Conservation (phyloP, 306 rosid species). For the Vigna unguiculata region DNA sequence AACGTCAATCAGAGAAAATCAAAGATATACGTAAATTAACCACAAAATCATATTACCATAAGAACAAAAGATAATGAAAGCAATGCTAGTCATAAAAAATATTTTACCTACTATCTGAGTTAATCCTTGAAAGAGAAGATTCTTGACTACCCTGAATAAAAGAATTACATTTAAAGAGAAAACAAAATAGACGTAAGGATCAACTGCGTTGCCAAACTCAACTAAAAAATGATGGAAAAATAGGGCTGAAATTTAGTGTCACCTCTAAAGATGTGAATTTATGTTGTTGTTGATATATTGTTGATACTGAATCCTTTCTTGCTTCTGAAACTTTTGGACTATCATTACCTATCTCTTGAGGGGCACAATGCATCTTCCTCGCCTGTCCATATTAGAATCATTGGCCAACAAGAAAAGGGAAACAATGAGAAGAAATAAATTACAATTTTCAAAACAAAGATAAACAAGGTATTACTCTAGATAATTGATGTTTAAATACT, state of each 20-base stretch:
- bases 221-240: conserved; percentile 31
- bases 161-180: conserved; percentile 17
- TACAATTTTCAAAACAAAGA: conserved; percentile 27
- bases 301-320: conserved; percentile 53
- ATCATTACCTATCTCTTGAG: conserved; percentile 55
- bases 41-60: conserved; percentile 9
- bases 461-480: conserved; percentile 8
- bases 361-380: conserved; percentile 73
- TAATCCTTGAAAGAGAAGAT: conserved; percentile 56
- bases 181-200: conserved; percentile 32
- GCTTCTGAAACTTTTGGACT: conserved; percentile 52
- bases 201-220: conserved; percentile 8
- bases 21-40: conserved; percentile 20
- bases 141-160: conserved; percentile 65
- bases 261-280: conserved; percentile 53
- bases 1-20: conserved; percentile 29
- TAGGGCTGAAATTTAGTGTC: conserved; percentile 29
- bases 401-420: background rate
- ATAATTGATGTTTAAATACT: conserved; percentile 2
- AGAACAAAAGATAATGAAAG: conserved; percentile 31
- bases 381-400: conserved; percentile 51
- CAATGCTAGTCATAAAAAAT: conserved; percentile 34
- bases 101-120: conserved; percentile 66
- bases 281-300: conserved; percentile 48
- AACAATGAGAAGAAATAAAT: conserved; percentile 22